phyloP scores from a whole-genome alignment of 148 eudicot genomes.

The Dianthus caryophyllus region DNA sequence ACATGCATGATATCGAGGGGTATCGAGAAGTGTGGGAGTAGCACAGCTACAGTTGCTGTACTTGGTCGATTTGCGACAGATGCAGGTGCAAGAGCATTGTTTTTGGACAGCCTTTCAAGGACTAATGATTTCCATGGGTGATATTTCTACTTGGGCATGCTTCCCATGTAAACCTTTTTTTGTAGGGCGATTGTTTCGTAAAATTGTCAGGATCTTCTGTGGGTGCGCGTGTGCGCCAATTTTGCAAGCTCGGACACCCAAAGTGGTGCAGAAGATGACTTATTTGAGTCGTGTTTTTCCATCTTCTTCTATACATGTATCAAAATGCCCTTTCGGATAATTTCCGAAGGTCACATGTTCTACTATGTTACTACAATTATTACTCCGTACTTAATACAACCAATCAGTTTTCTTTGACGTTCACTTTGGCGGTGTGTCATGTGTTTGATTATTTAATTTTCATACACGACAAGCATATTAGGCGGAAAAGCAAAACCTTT shows the following conservation, averaged over 20 bases:
- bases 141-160: not conserved
- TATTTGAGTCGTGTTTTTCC: not conserved
- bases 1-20: slow-evolving; percentile 96
- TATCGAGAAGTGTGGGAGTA: slow-evolving; percentile 86
- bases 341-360: slow-evolving; percentile 8
- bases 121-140: slow-evolving; percentile 20
- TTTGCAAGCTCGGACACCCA: not conserved
- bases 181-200: not conserved
- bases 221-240: not conserved
- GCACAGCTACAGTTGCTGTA: slow-evolving; percentile 76
- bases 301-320: slow-evolving; percentile 1
- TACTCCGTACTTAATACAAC: too few relatives aligned
- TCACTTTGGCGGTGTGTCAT: too few relatives aligned
- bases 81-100: slow-evolving; percentile 49
- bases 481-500: too few relatives aligned
- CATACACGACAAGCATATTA: too few relatives aligned
- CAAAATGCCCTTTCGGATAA: slow-evolving; percentile 16
- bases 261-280: not conserved
- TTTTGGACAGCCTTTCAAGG: slow-evolving; percentile 61
- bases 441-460: not conserved
- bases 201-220: slow-evolving; percentile 10
- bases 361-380: too few relatives aligned
- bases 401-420: too few relatives aligned
- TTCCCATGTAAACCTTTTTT: not conserved
- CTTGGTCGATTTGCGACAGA: slow-evolving; percentile 83